Evolutionary conservation across 2,329 filamentous ascomycete species (phyloP).

Genomic region (Nothomitra cinnamomea): DNA sequence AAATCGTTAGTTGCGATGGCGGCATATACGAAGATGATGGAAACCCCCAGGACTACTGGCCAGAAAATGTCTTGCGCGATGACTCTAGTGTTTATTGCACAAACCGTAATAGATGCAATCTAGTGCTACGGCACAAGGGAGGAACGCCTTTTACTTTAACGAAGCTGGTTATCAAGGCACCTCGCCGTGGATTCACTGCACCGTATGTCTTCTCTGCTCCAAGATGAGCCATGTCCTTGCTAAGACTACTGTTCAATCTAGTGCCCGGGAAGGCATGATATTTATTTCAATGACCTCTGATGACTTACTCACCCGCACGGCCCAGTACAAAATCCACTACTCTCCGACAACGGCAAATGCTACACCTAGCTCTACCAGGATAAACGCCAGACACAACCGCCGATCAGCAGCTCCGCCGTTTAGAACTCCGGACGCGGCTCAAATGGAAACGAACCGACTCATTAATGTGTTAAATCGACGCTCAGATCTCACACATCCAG

Average conservation of each 20-base stretch:
- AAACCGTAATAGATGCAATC: slow-evolving; percentile 71
- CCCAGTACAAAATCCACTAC: slow-evolving; percentile 60
- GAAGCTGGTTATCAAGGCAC: slow-evolving; percentile 77
- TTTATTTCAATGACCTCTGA: slow-evolving; percentile 78
- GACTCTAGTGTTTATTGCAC: slow-evolving; percentile 82
- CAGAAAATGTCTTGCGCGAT: slow-evolving; percentile 69
- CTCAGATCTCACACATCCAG: not conserved
- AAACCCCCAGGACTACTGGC: slow-evolving; percentile 44
- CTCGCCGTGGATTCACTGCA: slow-evolving; percentile 62
- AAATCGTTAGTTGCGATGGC: slow-evolving; percentile 78
- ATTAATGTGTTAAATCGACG: slow-evolving; percentile 11
- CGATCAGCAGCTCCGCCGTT: not conserved
- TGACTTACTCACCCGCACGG: slow-evolving; percentile 54
- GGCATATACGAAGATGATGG: slow-evolving; percentile 43
- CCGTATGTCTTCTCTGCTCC: slow-evolving; percentile 47
- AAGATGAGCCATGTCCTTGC: too few species aligned
- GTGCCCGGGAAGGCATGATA: slow-evolving; percentile 79
- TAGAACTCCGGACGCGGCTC: slow-evolving; percentile 9
- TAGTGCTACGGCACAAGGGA: slow-evolving; percentile 68
- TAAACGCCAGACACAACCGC: slow-evolving; percentile 1
- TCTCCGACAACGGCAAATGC: slow-evolving; percentile 13
- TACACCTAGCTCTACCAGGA: not conserved
- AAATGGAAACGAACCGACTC: not conserved
- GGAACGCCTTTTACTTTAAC: slow-evolving; percentile 67
- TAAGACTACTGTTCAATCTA: slow-evolving; percentile 18